phyloP scores from a whole-genome alignment of 139 green algal genomes.

The Ettlia oleoabundans region DNA sequence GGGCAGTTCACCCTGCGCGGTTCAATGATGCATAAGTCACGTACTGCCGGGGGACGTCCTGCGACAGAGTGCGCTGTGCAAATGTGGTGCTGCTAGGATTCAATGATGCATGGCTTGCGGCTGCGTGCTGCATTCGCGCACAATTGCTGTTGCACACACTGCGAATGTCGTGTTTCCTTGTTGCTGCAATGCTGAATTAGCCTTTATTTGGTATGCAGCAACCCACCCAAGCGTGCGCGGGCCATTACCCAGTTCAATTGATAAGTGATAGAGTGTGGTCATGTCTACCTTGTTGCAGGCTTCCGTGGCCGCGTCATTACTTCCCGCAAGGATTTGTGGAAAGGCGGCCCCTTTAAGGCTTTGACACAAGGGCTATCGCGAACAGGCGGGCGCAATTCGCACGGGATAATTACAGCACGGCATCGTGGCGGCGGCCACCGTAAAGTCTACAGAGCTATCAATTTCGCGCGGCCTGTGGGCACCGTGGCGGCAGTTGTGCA shows the following conservation, averaged over 20 bases:
- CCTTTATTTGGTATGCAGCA: too few relatives aligned
- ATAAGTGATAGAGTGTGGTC: too few relatives aligned
- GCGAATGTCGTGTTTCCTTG: not conserved
- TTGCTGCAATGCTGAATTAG: too few relatives aligned
- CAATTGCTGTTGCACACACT: too few relatives aligned
- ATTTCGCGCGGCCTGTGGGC: constrained; percentile 58
- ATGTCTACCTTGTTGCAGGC: too few relatives aligned
- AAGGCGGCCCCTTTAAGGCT: constrained; percentile 65
- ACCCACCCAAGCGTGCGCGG: too few relatives aligned
- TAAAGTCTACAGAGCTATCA: constrained; percentile 72
- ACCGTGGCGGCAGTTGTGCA: constrained; percentile 68
- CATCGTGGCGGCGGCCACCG: constrained; percentile 77
- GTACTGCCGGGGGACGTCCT: too few relatives aligned
- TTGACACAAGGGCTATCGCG: constrained; percentile 61
- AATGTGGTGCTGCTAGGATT: not conserved
- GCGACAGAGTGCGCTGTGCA: not conserved
- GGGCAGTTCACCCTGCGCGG: not conserved
- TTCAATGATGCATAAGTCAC: not conserved
- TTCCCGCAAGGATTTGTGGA: constrained; percentile 61
- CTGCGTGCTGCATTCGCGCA: not conserved
- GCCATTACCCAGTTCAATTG: too few relatives aligned
- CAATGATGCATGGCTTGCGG: not conserved
- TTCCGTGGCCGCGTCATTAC: constrained; percentile 70
- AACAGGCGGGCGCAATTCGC: constrained; percentile 78
- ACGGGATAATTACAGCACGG: constrained; percentile 73